Evolutionary conservation across 768 basidiomycete genomes (phyloP).

Genomic region (Coprinopsis sp.): DNA sequence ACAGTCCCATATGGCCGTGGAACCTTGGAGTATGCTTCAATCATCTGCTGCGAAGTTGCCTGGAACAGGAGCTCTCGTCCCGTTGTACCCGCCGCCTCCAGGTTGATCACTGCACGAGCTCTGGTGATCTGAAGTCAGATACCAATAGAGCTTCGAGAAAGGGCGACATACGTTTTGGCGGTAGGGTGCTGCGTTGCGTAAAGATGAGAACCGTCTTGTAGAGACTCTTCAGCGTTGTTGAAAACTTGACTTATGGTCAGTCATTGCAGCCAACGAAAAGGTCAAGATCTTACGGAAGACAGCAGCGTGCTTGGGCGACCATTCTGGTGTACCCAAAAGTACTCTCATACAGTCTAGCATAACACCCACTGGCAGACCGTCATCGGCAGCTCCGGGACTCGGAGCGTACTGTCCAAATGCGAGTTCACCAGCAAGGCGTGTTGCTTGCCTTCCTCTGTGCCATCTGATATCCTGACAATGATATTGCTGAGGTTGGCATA

Average conservation of each 20-base stretch:
- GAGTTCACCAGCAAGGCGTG: conserved; percentile 85
- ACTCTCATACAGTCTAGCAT: conserved; percentile 90
- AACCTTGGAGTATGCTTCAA: conserved; percentile 80
- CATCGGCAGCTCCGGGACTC: conserved; percentile 85
- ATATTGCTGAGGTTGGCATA: conserved; percentile 89
- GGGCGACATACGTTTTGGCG: conserved; percentile 55
- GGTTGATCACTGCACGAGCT: conserved; percentile 81
- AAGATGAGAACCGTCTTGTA: conserved; percentile 93
- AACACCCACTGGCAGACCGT: conserved; percentile 81
- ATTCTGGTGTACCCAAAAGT: conserved; percentile 57
- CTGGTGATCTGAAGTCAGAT: conserved; percentile 31
- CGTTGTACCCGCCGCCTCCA: conserved; percentile 89
- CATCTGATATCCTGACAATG: conserved; percentile 80
- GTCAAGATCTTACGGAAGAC: conserved; percentile 87
- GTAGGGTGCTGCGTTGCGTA: conserved; percentile 86
- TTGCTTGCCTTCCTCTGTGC: conserved; percentile 63
- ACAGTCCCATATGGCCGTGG: conserved; percentile 90
- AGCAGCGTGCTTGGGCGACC: conserved; percentile 72
- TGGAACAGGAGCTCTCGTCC: conserved; percentile 93
- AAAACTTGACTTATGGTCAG: too few relatives aligned
- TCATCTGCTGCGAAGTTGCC: conserved; percentile 94
- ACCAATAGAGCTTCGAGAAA: background rate
- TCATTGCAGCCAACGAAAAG: too few relatives aligned
- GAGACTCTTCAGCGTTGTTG: conserved; percentile 90
- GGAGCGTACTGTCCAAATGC: conserved; percentile 91